phyloP scores from a whole-genome alignment of 202 grass and related monocot genomes.

The Miscanthus sacchariflorus region DNA sequence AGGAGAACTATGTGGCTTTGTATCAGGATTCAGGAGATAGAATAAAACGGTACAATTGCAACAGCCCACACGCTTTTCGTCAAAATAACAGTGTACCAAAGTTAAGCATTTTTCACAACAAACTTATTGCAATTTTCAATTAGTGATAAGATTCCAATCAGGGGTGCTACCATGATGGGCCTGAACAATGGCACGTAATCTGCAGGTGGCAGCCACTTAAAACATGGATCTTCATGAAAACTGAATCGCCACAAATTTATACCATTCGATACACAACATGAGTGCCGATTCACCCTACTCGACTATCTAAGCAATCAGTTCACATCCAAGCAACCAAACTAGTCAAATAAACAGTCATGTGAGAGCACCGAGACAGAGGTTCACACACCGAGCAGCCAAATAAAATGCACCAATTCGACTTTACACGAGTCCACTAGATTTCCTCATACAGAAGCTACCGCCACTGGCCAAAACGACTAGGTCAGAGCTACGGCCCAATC shows the following conservation, averaged over 20 bases:
- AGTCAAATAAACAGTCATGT: neutral
- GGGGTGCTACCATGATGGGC: neutral
- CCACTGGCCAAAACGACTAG: neutral
- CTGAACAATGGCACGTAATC: neutral
- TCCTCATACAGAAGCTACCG: neutral
- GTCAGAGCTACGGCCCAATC: neutral
- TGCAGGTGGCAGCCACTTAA: neutral
- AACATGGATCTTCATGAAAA: neutral
- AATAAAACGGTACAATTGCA: neutral
- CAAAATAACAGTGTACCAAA: neutral
- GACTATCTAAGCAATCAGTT: neutral
- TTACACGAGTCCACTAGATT: neutral
- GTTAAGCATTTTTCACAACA: neutral
- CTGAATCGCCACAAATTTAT: neutral
- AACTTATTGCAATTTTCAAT: neutral
- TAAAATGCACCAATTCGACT: neutral
- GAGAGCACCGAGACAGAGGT: neutral
- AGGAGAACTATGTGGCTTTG: neutral
- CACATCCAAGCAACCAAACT: neutral
- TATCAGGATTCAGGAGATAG: slow-evolving; percentile 6
- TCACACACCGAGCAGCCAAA: neutral
- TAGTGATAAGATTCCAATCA: neutral
- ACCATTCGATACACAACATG: neutral
- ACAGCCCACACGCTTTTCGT: neutral
- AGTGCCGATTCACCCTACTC: neutral